Conservation (phyloP, 2,329 filamentous ascomycete genomes). For the Cladosporium sp. region DNA sequence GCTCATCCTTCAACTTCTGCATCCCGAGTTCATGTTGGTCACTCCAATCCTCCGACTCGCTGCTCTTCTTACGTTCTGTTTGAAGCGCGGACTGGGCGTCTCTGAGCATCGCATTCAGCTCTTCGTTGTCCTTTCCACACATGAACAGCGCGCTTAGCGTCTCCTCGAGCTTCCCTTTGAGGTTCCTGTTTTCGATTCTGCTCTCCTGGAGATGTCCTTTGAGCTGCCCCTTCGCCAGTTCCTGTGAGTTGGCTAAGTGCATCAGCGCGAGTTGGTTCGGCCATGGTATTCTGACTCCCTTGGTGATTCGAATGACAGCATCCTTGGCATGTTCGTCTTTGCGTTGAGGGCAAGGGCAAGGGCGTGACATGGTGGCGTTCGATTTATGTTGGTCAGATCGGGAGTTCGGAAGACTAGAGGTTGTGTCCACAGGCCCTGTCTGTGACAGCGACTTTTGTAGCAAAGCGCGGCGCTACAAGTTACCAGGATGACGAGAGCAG, state of each 20-base stretch:
- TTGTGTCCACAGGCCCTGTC: neutral
- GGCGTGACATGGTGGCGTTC: neutral
- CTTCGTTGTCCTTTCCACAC: no score
- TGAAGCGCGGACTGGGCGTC: neutral
- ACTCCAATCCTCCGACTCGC: neutral
- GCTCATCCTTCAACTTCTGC: neutral
- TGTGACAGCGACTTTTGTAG: no score
- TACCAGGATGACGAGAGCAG: no score
- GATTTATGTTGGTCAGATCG: neutral
- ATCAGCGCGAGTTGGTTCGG: neutral
- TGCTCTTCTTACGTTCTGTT: neutral
- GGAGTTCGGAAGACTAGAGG: neutral
- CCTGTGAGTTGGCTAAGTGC: neutral
- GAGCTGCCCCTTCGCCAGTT: neutral
- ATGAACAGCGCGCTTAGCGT: no score
- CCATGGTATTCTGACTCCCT: neutral
- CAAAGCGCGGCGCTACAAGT: no score
- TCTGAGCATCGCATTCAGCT: no score
- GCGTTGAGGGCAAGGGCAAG: neutral
- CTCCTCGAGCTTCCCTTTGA: neutral
- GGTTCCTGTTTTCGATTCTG: neutral
- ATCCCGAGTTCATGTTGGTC: neutral
- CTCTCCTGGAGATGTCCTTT: neutral
- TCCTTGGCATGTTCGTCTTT: neutral
- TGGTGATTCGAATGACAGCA: neutral